Conservation (phyloP, 352 stramenopile species). For the Pythium dissotocum region DNA sequence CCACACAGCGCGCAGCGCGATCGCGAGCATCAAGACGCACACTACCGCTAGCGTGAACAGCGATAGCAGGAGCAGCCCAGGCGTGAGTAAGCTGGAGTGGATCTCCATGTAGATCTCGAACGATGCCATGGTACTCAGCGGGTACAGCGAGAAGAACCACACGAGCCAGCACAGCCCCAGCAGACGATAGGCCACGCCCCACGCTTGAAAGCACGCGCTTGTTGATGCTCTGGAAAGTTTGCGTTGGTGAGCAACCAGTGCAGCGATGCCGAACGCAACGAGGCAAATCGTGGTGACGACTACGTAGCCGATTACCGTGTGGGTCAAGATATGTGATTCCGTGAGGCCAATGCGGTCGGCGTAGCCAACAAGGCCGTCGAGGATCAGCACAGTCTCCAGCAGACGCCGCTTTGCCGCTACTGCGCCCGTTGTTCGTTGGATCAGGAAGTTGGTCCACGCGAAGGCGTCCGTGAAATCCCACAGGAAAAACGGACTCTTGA, state of each 20-base stretch:
- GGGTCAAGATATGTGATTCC: slow-evolving; percentile 46
- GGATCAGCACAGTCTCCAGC: slow-evolving; percentile 49
- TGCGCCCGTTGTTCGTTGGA: slow-evolving; percentile 16
- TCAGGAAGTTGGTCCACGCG: slow-evolving; percentile 66
- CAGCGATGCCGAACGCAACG: slow-evolving; percentile 45
- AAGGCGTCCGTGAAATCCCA: slow-evolving; percentile 76
- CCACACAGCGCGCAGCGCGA: slow-evolving; percentile 54
- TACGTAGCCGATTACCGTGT: slow-evolving; percentile 44
- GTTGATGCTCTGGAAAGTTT: slow-evolving; percentile 36
- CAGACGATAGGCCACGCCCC: slow-evolving; percentile 52
- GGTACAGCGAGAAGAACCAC: slow-evolving; percentile 64
- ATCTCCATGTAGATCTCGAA: slow-evolving; percentile 78
- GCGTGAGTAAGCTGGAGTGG: slow-evolving; percentile 28
- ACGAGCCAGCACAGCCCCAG: slow-evolving; percentile 63
- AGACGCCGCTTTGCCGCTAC: slow-evolving; percentile 32
- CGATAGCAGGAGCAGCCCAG: slow-evolving; percentile 37
- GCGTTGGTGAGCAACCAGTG: slow-evolving; percentile 48
- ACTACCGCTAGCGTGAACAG: slow-evolving; percentile 46
- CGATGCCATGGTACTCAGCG: slow-evolving; percentile 57
- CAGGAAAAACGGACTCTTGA: slow-evolving; percentile 68
- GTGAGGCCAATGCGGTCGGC: slow-evolving; percentile 57
- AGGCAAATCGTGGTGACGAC: slow-evolving; percentile 34
- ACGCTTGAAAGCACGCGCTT: slow-evolving; percentile 15
- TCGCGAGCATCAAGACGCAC: slow-evolving; percentile 48
- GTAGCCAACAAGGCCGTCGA: slow-evolving; percentile 62